Conservation (phyloP, 2,329 filamentous ascomycete species). For the Rachicladosporium sp. region DNA sequence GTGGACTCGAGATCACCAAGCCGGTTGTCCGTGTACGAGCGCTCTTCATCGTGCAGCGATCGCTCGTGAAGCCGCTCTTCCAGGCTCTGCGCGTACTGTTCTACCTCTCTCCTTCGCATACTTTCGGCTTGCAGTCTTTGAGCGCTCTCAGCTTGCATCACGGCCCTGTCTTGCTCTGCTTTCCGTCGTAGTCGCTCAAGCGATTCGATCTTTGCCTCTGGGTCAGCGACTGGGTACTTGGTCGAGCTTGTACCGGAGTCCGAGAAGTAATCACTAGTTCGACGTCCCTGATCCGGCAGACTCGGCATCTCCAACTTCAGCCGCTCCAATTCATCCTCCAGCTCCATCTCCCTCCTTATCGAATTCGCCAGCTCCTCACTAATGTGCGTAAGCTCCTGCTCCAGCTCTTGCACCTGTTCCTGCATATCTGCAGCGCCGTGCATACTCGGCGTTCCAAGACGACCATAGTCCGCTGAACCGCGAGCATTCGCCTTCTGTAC, state of each 20-base stretch:
- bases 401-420: slow-evolving; percentile 69
- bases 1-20: slow-evolving; percentile 67
- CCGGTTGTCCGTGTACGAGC: slow-evolving; percentile 38
- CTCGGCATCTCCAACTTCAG: slow-evolving; percentile 63
- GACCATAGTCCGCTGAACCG: slow-evolving; percentile 1
- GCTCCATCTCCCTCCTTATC: slow-evolving; percentile 87
- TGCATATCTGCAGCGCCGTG: no score
- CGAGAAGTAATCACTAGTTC: slow-evolving; percentile 95
- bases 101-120: slow-evolving; percentile 58
- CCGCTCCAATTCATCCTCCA: slow-evolving; percentile 86
- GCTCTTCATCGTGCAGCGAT: slow-evolving; percentile 19
- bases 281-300: slow-evolving; percentile 45
- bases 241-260: slow-evolving; percentile 85
- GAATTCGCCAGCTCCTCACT: slow-evolving; percentile 85
- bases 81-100: slow-evolving; percentile 71
- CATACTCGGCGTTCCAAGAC: no score
- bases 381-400: slow-evolving; percentile 87
- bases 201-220: slow-evolving; percentile 50
- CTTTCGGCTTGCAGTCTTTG: slow-evolving; percentile 82
- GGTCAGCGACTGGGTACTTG: slow-evolving; percentile 56
- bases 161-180: slow-evolving; percentile 82
- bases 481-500: slow-evolving; percentile 36
- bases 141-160: slow-evolving; percentile 71
- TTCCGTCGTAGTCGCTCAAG: slow-evolving; percentile 71
- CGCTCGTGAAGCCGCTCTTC: slow-evolving; percentile 63